A percentile compares a stretch with the other conserved stretches of the same genome.
These are phyloP conservation scores for Plantago ovata DNA, from an alignment of 257 asterid species.

Conservation along the genomic window DNA sequence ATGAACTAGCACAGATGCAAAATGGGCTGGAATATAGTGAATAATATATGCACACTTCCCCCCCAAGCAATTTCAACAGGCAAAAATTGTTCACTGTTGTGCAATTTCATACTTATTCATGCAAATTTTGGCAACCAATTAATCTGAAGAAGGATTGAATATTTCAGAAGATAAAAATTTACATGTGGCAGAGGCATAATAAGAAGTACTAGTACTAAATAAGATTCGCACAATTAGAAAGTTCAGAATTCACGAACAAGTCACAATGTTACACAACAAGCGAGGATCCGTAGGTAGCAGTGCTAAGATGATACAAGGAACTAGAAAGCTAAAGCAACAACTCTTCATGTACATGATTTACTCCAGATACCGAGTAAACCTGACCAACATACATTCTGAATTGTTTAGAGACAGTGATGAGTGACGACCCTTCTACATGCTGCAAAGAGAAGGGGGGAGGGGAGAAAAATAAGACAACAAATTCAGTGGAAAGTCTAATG, in stretches of 20 bases:
- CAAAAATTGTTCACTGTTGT: no score
- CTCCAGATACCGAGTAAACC: not conserved
- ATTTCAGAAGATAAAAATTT: not conserved
- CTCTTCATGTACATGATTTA: not conserved
- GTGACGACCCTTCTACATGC: not conserved
- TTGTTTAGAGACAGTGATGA: not conserved
- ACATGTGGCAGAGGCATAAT: not conserved
- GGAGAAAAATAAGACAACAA: not conserved
- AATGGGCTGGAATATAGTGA: no score
- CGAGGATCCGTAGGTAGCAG: no score
- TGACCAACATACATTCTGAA: not conserved
- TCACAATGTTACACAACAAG: constrained; percentile 1
- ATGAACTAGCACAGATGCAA: no score
- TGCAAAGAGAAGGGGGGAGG: not conserved
- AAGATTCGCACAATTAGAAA: not conserved
- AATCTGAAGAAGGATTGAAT: no score
- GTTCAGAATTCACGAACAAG: not conserved
- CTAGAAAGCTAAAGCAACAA: constrained; percentile 2
- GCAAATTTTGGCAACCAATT: no score
- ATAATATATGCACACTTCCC: no score
- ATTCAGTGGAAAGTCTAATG: not conserved
- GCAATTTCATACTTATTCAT: no score
- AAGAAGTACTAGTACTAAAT: not conserved
- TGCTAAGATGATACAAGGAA: not conserved
- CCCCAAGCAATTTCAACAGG: no score